Base-by-base conservation (phyloP, 2,329 filamentous ascomycete genomes). In the Chaetomiaceae sp. region DNA sequence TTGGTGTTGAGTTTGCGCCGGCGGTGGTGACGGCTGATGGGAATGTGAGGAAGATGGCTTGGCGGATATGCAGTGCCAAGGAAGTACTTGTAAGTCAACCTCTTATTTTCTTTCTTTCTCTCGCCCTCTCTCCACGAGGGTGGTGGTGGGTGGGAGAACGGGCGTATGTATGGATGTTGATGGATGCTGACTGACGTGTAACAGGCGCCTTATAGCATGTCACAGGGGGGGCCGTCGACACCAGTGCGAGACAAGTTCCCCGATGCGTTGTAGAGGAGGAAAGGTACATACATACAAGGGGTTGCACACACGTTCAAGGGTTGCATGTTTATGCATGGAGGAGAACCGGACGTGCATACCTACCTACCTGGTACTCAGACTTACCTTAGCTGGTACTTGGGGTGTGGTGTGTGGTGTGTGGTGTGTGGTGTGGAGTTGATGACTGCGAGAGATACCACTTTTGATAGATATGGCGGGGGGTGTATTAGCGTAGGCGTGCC, bases 41-140 rank as follows among this genome's bases (percentile, higher is more conserved):
- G 5, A 95, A 85, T 60, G 87, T 97, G 53, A 82, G 79, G 63
- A 96, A 95, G 65, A 73, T 99, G 56, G 90, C 91, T 5, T 96
- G 92, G 91, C 81, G 93, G 63, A 88, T 99, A 57, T 93, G 87
- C 67, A 95, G 95, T 66, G 93, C 93, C 31, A 96, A 96, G 75
- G 89, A 91, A 70, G 93, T 96, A 58, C 69, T 97, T 71, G 89
- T 95, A 74, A 73, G 86, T 78, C n/a, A n/a, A n/a, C n/a, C n/a
- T 9, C 42, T 20, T 31, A 12, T 27, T 3, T 31, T 39, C 27
- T 16, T 10, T 25, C 4, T 8, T 1, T 31, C 8, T 13, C 10
- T 16, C 39, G 13, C 1, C 4, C n/a, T 14, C 1, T 42, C 14
- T 23, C 17, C n/a, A n/a, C n/a, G n/a, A n/a, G n/a, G n/a, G n/a